These are phyloP conservation scores for Komagataella ulmi DNA, from an alignment of 805 yeast genomes.

Conservation along the genomic window DNA sequence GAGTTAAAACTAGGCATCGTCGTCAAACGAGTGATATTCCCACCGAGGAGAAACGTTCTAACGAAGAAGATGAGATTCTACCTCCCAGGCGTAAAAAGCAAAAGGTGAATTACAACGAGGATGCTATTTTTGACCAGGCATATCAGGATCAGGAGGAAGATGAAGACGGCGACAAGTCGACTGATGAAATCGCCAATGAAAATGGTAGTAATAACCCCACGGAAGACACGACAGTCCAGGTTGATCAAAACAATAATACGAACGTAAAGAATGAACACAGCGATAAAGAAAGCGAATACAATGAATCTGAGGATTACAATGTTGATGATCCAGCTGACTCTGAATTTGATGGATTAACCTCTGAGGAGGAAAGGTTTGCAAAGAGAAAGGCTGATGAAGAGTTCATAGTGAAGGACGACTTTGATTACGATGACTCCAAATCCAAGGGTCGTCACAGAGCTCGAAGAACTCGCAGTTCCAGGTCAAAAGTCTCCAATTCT, in stretches of 20 bases:
- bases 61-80: conserved; percentile 1
- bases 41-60: background rate
- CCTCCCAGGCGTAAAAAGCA: conserved; percentile 1
- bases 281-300: background rate
- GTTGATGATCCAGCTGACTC: background rate
- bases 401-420: background rate
- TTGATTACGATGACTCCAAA: background rate
- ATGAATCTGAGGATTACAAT: background rate
- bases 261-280: background rate
- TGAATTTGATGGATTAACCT: background rate
- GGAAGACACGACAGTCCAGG: background rate
- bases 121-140: background rate
- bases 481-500: background rate
- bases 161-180: background rate
- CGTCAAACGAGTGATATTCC: background rate
- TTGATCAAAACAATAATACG: background rate
- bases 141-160: background rate
- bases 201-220: background rate
- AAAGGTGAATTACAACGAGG: conserved; percentile 3
- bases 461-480: background rate
- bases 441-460: background rate
- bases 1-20: background rate
- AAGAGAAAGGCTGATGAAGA: conserved; percentile 1
- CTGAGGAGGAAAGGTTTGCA: background rate
- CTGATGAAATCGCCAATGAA: background rate